A percentile compares a stretch with the other conserved stretches of the same genome.
phyloP scores from a whole-genome alignment of 2,329 filamentous ascomycete species.

The Calonectria honghensis region DNA sequence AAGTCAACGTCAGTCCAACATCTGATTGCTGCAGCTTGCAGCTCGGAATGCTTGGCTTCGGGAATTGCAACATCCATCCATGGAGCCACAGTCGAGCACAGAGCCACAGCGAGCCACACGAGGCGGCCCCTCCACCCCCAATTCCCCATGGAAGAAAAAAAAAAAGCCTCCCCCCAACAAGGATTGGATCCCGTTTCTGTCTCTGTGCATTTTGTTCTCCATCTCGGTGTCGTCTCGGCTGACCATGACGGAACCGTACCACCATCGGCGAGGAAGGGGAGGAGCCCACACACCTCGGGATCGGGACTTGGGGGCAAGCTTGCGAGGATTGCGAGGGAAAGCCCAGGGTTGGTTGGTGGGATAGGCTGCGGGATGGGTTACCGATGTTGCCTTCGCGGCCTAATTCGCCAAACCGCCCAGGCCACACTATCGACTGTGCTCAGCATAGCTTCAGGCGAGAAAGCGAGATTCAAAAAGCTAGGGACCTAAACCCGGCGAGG shows the following conservation, averaged over 20 bases:
- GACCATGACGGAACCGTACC: conserved; percentile 50
- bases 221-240: conserved; percentile 47
- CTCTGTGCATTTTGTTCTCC: conserved; percentile 40
- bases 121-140: conserved; percentile 27
- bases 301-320: conserved; percentile 39
- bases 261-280: conserved; percentile 36
- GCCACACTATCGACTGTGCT: conserved; percentile 24
- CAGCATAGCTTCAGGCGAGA: conserved; percentile 13
- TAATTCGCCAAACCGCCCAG: conserved; percentile 36
- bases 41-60: conserved; percentile 30
- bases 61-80: conserved; percentile 34
- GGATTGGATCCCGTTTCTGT: conserved; percentile 39
- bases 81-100: conserved; percentile 27
- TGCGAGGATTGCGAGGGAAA: conserved; percentile 6
- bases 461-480: conserved; percentile 24
- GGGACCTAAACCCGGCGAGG: conserved; percentile 18
- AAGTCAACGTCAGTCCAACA: conserved; percentile 30
- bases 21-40: conserved; percentile 27
- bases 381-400: conserved; percentile 27
- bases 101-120: conserved; percentile 19
- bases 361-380: conserved; percentile 13
- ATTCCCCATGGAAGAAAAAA: conserved; percentile 16
- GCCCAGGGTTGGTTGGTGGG: conserved; percentile 16
- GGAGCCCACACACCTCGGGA: conserved; percentile 37
- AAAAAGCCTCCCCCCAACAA: conserved; percentile 29